Conservation (phyloP, 1,139 yeast species). For the Saccharomycopsis hybrid region DNA sequence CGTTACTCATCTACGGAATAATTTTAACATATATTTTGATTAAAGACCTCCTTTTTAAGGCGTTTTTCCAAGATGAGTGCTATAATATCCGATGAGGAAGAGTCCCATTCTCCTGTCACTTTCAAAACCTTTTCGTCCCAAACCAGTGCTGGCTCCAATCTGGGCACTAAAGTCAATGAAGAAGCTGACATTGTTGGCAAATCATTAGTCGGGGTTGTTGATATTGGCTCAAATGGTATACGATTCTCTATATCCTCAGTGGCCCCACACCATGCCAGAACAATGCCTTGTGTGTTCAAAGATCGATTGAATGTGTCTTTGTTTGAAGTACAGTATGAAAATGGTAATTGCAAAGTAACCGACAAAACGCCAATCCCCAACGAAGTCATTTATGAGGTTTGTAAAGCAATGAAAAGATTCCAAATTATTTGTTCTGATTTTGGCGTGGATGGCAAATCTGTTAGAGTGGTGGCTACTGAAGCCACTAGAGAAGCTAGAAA, state of each 20-base stretch:
- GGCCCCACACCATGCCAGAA: constrained; percentile 58
- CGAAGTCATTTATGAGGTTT: constrained; percentile 47
- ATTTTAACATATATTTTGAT: no score
- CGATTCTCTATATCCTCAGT: constrained; percentile 61
- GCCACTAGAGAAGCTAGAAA: constrained; percentile 61
- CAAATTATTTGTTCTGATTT: constrained; percentile 59
- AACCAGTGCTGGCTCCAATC: neutral
- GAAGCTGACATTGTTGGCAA: constrained; percentile 40
- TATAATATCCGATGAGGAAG: constrained; percentile 6
- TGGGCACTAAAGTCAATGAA: constrained; percentile 1
- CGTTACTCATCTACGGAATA: no score
- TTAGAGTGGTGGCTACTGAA: constrained; percentile 60
- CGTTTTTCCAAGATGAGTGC: constrained; percentile 9
- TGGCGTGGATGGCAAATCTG: constrained; percentile 50
- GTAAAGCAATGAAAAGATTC: constrained; percentile 54
- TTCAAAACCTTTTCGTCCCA: neutral
- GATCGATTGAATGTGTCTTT: constrained; percentile 61
- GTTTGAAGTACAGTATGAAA: constrained; percentile 48
- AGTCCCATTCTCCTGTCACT: constrained; percentile 1
- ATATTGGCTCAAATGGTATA: constrained; percentile 63
- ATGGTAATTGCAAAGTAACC: constrained; percentile 26
- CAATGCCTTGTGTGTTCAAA: constrained; percentile 64
- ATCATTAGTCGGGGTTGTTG: constrained; percentile 53
- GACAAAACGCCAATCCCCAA: constrained; percentile 47
- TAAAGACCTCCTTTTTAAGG: no score